A percentile compares a stretch with the other conserved stretches of the same genome.
Evolutionary conservation across 805 yeast species (phyloP).

Genomic region (Myxozyma neotropica): DNA sequence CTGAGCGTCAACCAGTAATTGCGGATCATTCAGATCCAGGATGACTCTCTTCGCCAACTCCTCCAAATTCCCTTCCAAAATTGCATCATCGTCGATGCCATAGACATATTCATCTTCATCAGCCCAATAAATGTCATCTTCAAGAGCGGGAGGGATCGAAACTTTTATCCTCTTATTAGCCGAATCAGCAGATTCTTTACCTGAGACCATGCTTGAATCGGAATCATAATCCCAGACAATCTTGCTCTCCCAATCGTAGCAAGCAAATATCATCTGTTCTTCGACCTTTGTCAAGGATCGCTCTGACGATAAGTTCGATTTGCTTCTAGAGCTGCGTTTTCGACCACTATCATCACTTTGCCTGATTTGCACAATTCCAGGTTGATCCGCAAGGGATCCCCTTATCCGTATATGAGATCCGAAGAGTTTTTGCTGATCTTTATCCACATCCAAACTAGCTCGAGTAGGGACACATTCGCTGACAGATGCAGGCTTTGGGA

Average conservation of each 20-base stretch:
- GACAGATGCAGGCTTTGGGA: slow-evolving; percentile 51
- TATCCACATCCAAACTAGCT: slow-evolving; percentile 59
- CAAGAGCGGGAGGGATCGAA: not conserved
- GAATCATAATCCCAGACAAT: slow-evolving; percentile 30
- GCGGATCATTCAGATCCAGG: slow-evolving; percentile 86
- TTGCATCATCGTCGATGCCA: slow-evolving; percentile 56
- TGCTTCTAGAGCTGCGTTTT: slow-evolving; percentile 6
- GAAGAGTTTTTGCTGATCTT: slow-evolving; percentile 55
- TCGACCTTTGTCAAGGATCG: slow-evolving; percentile 17
- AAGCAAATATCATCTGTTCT: slow-evolving; percentile 29
- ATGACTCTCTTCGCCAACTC: slow-evolving; percentile 41
- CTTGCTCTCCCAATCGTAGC: slow-evolving; percentile 34
- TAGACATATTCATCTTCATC: slow-evolving; percentile 41
- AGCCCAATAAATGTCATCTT: slow-evolving; percentile 26
- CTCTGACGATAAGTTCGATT: not conserved
- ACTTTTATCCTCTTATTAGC: not conserved
- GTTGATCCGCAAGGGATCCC: slow-evolving; percentile 20
- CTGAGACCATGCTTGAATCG: slow-evolving; percentile 9
- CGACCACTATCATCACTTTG: not conserved
- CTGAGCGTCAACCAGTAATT: slow-evolving; percentile 63
- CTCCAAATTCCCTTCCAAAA: slow-evolving; percentile 66
- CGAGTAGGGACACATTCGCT: slow-evolving; percentile 54
- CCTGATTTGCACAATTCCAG: slow-evolving; percentile 19
- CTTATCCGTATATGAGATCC: slow-evolving; percentile 19
- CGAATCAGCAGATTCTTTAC: not conserved